Percentiles rank a stretch among this genome's conserved stretches.
phyloP scores from a whole-genome alignment of 2,329 filamentous ascomycete species.

The Tolypocladium endophyticum region DNA sequence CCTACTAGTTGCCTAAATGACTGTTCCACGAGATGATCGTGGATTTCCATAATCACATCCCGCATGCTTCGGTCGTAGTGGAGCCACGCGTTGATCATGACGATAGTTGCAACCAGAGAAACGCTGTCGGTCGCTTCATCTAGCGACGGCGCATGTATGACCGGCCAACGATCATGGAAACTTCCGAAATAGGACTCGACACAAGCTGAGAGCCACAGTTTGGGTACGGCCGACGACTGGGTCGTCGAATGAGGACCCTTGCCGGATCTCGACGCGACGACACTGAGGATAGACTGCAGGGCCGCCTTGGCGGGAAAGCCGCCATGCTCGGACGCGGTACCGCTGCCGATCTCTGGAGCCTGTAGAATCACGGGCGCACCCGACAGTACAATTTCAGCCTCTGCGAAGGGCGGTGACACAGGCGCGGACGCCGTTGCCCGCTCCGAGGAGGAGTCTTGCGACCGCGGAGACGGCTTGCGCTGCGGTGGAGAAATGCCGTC shows the following conservation, averaged over 20 bases:
- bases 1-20: conserved; percentile 18
- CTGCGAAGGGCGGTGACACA: background rate
- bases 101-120: conserved; percentile 16
- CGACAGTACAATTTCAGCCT: background rate
- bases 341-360: background rate
- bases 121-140: conserved; percentile 17
- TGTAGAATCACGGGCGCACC: background rate
- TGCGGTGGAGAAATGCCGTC: background rate
- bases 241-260: background rate
- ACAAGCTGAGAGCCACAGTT: conserved; percentile 10
- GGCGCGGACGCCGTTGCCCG: background rate
- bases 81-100: conserved; percentile 29
- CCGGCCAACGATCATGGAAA: conserved; percentile 30
- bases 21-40: conserved; percentile 19
- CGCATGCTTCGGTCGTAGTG: conserved; percentile 14
- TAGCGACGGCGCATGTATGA: conserved; percentile 26
- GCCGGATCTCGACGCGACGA: background rate
- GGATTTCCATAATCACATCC: conserved; percentile 17
- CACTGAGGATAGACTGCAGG: conserved; percentile 3
- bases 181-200: conserved; percentile 23
- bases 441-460: background rate
- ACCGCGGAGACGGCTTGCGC: background rate
- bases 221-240: conserved; percentile 5
- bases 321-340: background rate
- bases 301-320: conserved; percentile 1